Conservation (phyloP, 768 basidiomycete genomes). For the Boletus pseudo-olivaceus region DNA sequence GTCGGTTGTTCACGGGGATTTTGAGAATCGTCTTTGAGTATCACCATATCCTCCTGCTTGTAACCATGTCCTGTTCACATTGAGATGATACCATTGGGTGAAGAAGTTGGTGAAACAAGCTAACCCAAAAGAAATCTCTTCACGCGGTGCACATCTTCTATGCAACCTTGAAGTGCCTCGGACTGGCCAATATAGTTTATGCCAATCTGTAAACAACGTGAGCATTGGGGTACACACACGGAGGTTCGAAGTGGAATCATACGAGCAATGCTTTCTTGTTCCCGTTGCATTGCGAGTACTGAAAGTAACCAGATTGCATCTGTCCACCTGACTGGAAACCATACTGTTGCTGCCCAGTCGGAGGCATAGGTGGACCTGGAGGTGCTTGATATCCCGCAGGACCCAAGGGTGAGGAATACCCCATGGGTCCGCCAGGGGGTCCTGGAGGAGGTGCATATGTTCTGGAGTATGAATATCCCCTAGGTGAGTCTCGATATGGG, state of each 20-base stretch:
- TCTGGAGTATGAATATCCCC: conserved; percentile 11
- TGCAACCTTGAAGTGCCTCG: conserved; percentile 76
- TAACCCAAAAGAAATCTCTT: conserved; percentile 68
- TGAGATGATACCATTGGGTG: background rate
- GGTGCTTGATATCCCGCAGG: conserved; percentile 14
- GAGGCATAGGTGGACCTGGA: conserved; percentile 47
- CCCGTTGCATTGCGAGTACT: conserved; percentile 87
- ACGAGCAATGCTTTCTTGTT: conserved; percentile 87
- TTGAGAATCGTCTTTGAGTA: conserved; percentile 72
- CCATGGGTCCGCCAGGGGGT: conserved; percentile 9
- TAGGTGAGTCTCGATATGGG: conserved; percentile 8
- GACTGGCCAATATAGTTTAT: conserved; percentile 78
- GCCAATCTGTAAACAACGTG: conserved; percentile 56
- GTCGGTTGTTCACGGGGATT: conserved; percentile 71
- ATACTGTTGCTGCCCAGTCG: conserved; percentile 56
- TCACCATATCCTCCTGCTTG: conserved; percentile 75
- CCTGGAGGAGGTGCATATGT: conserved; percentile 14
- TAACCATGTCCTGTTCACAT: conserved; percentile 44
- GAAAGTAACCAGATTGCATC: conserved; percentile 63
- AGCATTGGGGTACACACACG: background rate
- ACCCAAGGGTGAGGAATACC: background rate
- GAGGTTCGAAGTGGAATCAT: conserved; percentile 25
- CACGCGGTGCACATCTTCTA: conserved; percentile 88
- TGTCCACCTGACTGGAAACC: conserved; percentile 53
- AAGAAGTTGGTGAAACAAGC: conserved; percentile 19